Conservation (phyloP, 75 land plant genomes). For the Picea glauca region DNA sequence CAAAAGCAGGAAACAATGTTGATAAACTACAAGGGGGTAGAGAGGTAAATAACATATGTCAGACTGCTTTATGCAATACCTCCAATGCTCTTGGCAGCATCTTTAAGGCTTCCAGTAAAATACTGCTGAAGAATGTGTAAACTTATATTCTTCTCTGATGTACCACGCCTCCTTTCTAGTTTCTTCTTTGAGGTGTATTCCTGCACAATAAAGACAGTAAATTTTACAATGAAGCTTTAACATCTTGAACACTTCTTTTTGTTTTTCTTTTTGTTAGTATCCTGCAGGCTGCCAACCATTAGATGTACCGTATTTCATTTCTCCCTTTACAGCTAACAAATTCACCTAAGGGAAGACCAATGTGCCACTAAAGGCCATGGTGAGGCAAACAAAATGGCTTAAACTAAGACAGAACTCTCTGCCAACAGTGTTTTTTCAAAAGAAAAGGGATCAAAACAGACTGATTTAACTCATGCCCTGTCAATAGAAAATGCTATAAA, state of each 20-base stretch:
- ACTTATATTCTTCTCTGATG: conserved; percentile 69
- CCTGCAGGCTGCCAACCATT: neutral
- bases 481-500: too few relatives aligned
- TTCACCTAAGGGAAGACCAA: neutral
- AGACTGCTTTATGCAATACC: conserved; percentile 31
- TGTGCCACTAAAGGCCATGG: neutral
- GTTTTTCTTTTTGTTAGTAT: neutral
- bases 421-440: too few relatives aligned
- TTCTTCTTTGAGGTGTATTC: conserved; percentile 14
- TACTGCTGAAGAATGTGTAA: conserved; percentile 77
- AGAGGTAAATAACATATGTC: neutral
- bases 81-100: conserved; percentile 87
- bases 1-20: neutral
- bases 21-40: neutral
- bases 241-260: too few relatives aligned
- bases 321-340: neutral
- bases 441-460: too few relatives aligned
- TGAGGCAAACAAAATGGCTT: neutral
- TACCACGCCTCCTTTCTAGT: conserved; percentile 49
- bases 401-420: neutral
- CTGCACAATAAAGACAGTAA: neutral
- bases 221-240: neutral
- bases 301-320: neutral
- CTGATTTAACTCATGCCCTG: too few relatives aligned
- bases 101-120: conserved; percentile 89